Base-by-base conservation (phyloP, 2,329 filamentous ascomycete genomes). In the Penicillium sp. region DNA sequence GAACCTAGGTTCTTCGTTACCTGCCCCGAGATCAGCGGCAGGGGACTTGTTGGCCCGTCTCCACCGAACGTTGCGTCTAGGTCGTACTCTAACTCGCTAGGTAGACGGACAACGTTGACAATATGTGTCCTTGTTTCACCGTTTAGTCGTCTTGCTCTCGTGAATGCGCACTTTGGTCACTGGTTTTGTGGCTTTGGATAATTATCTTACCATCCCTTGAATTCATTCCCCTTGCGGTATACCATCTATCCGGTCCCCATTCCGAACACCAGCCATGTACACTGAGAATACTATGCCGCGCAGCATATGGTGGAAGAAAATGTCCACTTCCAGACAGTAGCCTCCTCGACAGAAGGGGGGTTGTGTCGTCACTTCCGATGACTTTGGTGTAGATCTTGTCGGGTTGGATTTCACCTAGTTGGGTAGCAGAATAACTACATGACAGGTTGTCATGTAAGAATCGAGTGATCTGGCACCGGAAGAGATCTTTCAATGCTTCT, bases 51-150 rank as follows among this genome's bases (percentile, higher is more conserved):
- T 2, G 83, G 75, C 3, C 83, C 83, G 63, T 87, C 83, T 10
- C 84, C 83, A 34, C 85, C 85, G 63, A 88, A 88, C 3, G 77
- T 81, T 5, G 83, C 81, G 64, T 88, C 85, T 1, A 82, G 63
- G 42, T 78, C 74, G 68, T 81, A 87, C 55, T 76, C 74, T 2
- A 70, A 62, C 18, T 75, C 78, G 4, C 74, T 67, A 29, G 75
- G 69, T 8, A 87, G 70, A 1, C 78, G 78, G 37, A 85, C 75
- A 32, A 86, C 82, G 64, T 82, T 82, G 40, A 84, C 78, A 32
- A 85, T 79, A 65, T 86, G 83, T 16, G 79, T 75, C 72, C 76
- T 78, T 52, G 2, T 26, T n/a, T 16, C 32, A 24, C 11, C 2
- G 7, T 14, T 45, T 38, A 52, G 39, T n/a, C 16, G 2, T 31